These are phyloP conservation scores for Colletotrichum simmondsii DNA, from an alignment of 2,329 filamentous ascomycete species.

Conservation along the genomic window DNA sequence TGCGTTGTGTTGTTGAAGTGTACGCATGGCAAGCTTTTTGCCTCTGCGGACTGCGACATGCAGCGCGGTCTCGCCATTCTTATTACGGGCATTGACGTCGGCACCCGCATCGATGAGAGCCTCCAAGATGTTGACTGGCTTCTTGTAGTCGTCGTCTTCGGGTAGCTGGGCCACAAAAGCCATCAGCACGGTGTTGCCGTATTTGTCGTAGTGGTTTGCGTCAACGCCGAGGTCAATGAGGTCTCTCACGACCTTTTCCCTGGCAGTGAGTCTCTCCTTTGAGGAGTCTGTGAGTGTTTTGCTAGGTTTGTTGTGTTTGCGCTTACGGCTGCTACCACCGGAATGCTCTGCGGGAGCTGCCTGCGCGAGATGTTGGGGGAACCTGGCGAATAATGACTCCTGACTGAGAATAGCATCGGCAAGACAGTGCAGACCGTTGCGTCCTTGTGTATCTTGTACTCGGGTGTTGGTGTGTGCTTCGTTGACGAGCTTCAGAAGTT, in stretches of 20 bases:
- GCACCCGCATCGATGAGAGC: slow-evolving; percentile 55
- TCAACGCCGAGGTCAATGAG: slow-evolving; percentile 54
- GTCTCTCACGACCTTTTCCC: slow-evolving; percentile 38
- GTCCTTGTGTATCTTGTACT: slow-evolving; percentile 56
- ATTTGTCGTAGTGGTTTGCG: slow-evolving; percentile 62
- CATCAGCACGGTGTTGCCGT: slow-evolving; percentile 67
- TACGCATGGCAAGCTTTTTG: slow-evolving; percentile 61
- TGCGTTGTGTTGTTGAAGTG: slow-evolving; percentile 58
- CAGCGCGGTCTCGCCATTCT: slow-evolving; percentile 64
- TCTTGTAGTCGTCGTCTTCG: slow-evolving; percentile 61
- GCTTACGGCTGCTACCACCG: slow-evolving; percentile 42
- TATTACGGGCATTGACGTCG: slow-evolving; percentile 61
- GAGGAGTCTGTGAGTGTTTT: slow-evolving; percentile 48
- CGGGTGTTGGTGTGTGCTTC: slow-evolving; percentile 44
- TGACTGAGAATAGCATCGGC: slow-evolving; percentile 61
- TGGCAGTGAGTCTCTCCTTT: slow-evolving; percentile 41
- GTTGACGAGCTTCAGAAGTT: slow-evolving; percentile 50
- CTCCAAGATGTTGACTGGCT: slow-evolving; percentile 55
- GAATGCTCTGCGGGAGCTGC: slow-evolving; percentile 37
- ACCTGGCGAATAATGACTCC: slow-evolving; percentile 49
- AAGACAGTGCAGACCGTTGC: slow-evolving; percentile 69
- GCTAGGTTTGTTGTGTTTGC: slow-evolving; percentile 50
- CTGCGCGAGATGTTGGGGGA: slow-evolving; percentile 42
- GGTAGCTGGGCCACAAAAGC: slow-evolving; percentile 62
- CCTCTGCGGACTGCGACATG: slow-evolving; percentile 65